These are phyloP conservation scores for Ophiostoma montium DNA, from an alignment of 2,329 filamentous ascomycete genomes.

Conservation along the genomic window DNA sequence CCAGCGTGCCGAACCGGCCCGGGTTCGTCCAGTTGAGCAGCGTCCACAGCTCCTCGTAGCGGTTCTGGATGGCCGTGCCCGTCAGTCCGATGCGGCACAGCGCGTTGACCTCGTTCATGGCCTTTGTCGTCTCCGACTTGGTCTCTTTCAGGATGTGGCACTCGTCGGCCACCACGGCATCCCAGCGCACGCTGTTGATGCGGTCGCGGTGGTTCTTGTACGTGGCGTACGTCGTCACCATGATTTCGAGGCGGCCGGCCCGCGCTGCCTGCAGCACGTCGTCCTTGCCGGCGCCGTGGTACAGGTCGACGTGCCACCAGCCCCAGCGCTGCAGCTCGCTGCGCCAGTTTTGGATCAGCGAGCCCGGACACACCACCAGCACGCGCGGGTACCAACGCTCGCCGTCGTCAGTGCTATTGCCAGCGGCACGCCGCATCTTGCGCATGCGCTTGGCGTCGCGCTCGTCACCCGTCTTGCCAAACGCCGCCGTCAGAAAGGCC, in stretches of 20 bases:
- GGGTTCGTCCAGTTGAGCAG: slow-evolving; percentile 94
- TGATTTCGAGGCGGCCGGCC: slow-evolving; percentile 68
- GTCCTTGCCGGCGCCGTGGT: slow-evolving; percentile 57
- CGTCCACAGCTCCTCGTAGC: slow-evolving; percentile 94
- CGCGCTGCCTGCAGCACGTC: slow-evolving; percentile 57
- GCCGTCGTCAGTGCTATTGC: slow-evolving; percentile 19
- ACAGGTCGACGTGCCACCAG: slow-evolving; percentile 83
- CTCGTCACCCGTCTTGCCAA: slow-evolving; percentile 86
- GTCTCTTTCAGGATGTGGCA: slow-evolving; percentile 81
- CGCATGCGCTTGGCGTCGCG: slow-evolving; percentile 77
- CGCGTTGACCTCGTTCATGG: slow-evolving; percentile 82
- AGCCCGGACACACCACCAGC: slow-evolving; percentile 78
- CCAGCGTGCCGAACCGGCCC: slow-evolving; percentile 47
- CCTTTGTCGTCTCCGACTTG: slow-evolving; percentile 60
- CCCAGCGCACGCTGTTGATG: slow-evolving; percentile 81
- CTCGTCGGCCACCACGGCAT: slow-evolving; percentile 88
- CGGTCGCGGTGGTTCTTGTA: slow-evolving; percentile 62
- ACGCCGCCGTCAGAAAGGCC: slow-evolving; percentile 78
- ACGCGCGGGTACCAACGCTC: slow-evolving; percentile 58
- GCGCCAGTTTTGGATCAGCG: slow-evolving; percentile 81
- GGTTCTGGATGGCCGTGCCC: slow-evolving; percentile 94
- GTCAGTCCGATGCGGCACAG: slow-evolving; percentile 87
- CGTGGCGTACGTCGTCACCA: slow-evolving; percentile 89
- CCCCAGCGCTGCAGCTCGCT: slow-evolving; percentile 81
- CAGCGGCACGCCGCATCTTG: slow-evolving; percentile 51